Evolutionary conservation across 345 rosid genomes (phyloP).

Genomic region (Aethionema arabicum): DNA sequence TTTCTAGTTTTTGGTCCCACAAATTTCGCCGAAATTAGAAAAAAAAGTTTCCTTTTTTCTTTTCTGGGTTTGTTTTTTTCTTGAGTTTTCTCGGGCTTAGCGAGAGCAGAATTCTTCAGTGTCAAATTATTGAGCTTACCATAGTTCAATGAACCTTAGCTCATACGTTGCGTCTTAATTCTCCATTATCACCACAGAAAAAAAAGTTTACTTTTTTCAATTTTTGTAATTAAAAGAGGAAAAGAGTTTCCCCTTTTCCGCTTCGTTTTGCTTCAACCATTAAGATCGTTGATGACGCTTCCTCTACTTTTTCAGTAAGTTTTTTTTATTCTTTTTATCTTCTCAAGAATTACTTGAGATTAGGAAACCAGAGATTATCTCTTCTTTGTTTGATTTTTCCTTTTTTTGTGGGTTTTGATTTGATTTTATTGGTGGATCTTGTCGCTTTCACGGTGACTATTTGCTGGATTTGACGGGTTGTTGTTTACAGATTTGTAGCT

Average conservation of each 20-base stretch:
- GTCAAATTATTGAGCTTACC: conserved; percentile 21
- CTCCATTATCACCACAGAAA: conserved; percentile 15
- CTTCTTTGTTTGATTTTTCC: conserved; percentile 1
- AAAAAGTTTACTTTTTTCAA: conserved; percentile 17
- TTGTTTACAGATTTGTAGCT: conserved; percentile 46
- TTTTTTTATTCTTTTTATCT: neutral
- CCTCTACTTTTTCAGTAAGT: conserved; percentile 41
- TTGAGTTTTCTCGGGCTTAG: conserved; percentile 27
- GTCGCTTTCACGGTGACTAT: conserved; percentile 24
- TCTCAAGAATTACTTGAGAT: conserved; percentile 14
- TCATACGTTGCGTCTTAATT: conserved; percentile 43
- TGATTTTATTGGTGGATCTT: conserved; percentile 20
- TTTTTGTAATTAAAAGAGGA: conserved; percentile 20
- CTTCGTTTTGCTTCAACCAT: conserved; percentile 32
- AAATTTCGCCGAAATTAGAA: conserved; percentile 5
- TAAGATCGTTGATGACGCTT: conserved; percentile 26
- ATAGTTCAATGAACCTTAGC: conserved; percentile 53
- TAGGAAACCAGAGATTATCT: too few species aligned
- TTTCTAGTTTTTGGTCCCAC: conserved; percentile 20
- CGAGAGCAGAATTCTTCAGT: conserved; percentile 13
- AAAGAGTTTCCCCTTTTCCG: conserved; percentile 30
- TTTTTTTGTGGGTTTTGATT: too few species aligned
- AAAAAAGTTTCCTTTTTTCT: conserved; percentile 23
- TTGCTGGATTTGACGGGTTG: conserved; percentile 15
- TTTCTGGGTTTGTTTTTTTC: conserved; percentile 13